A percentile compares a stretch with the other conserved stretches of the same genome.
phyloP scores from a whole-genome alignment of 2,329 filamentous ascomycete genomes.

The Diaporthe sp. region DNA sequence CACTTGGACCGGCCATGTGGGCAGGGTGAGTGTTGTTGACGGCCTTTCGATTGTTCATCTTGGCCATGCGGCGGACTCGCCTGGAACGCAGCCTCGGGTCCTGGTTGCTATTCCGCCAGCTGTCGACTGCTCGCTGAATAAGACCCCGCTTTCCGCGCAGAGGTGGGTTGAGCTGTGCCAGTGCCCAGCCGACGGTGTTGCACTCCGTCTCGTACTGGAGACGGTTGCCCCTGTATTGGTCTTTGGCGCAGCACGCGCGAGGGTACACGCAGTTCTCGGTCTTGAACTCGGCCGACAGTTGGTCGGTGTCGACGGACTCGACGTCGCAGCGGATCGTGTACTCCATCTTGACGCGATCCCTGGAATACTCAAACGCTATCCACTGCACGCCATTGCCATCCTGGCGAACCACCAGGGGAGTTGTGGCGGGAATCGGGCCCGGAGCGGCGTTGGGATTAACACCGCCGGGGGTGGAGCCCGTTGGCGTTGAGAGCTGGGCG shows the following conservation, averaged over 20 bases:
- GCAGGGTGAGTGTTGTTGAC: slow-evolving; percentile 71
- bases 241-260: slow-evolving; percentile 92
- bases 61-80: slow-evolving; percentile 93
- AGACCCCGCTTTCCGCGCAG: slow-evolving; percentile 93
- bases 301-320: slow-evolving; percentile 93
- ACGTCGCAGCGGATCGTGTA: slow-evolving; percentile 99
- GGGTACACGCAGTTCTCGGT: slow-evolving; percentile 99
- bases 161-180: slow-evolving; percentile 92
- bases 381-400: slow-evolving; percentile 98
- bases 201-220: slow-evolving; percentile 98
- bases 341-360: slow-evolving; percentile 98
- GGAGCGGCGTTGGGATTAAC: slow-evolving; percentile 93
- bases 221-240: slow-evolving; percentile 96
- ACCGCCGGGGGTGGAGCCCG: slow-evolving; percentile 66
- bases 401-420: slow-evolving; percentile 92
- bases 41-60: slow-evolving; percentile 90
- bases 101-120: slow-evolving; percentile 99
- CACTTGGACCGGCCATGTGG: slow-evolving; percentile 69
- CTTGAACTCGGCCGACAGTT: slow-evolving; percentile 90
- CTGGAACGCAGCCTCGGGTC: slow-evolving; percentile 92
- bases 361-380: slow-evolving; percentile 98
- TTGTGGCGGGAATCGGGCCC: slow-evolving; percentile 96
- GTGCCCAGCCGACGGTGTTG: slow-evolving; percentile 99
- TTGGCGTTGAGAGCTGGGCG: slow-evolving; percentile 55
- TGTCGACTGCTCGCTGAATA: slow-evolving; percentile 97